A percentile compares a stretch with the other conserved stretches of the same genome.
These are phyloP conservation scores for Nicotiana tomentosiformis DNA, from an alignment of 257 asterid genomes.

Conservation along the genomic window DNA sequence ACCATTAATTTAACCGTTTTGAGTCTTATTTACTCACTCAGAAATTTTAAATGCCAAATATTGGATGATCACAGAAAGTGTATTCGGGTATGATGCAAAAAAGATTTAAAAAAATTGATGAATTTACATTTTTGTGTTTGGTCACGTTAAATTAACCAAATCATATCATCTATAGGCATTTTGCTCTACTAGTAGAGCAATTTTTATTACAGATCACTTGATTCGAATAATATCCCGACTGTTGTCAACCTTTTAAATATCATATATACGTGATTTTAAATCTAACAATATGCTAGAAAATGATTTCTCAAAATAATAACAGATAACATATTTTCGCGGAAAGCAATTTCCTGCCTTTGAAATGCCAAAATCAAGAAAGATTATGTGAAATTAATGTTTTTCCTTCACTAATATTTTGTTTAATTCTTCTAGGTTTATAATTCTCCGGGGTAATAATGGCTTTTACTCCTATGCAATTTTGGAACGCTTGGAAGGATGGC, in stretches of 20 bases:
- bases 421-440: constrained; percentile 26
- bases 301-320: not conserved
- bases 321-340: not conserved
- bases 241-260: not conserved
- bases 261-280: not conserved
- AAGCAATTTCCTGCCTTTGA: too few species aligned
- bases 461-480: constrained; percentile 64
- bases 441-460: constrained; percentile 61
- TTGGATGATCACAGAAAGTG: not conserved
- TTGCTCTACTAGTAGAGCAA: too few species aligned
- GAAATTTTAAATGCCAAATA: not conserved
- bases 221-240: not conserved
- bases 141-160: not conserved
- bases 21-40: not conserved
- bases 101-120: not conserved
- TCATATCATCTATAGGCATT: not conserved
- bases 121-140: not conserved
- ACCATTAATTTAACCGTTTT: not conserved
- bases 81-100: not conserved
- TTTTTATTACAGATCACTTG: not conserved
- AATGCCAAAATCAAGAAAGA: not conserved
- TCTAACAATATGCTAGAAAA: not conserved
- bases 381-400: not conserved
- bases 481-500: constrained; percentile 80
- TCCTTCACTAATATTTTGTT: not conserved